Percentiles rank a stretch among this genome's conserved stretches.
Conservation (phyloP, 2,329 filamentous ascomycete species). For the Scytalidium lignicola region DNA sequence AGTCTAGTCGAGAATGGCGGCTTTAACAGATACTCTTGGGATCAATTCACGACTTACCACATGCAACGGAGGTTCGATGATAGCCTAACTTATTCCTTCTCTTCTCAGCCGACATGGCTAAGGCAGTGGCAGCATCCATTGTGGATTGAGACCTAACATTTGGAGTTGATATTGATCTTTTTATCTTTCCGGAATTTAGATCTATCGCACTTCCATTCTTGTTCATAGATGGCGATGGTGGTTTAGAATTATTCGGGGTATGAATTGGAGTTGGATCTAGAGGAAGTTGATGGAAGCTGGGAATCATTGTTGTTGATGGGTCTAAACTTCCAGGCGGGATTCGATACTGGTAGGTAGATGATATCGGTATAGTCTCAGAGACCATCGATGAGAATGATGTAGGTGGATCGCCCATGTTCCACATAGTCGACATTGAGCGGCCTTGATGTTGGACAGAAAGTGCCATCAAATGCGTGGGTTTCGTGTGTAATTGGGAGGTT, state of each 20-base stretch:
- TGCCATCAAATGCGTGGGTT: slow-evolving; percentile 26
- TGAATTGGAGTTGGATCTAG: slow-evolving; percentile 15
- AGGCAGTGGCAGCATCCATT: slow-evolving; percentile 24
- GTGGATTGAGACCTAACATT: slow-evolving; percentile 38
- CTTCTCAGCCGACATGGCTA: slow-evolving; percentile 48
- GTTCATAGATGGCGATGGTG: slow-evolving; percentile 15
- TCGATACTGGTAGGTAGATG: slow-evolving; percentile 27
- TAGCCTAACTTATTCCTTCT: slow-evolving; percentile 91
- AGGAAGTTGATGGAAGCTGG: slow-evolving; percentile 20
- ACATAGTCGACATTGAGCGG: slow-evolving; percentile 24
- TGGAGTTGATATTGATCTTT: slow-evolving; percentile 46
- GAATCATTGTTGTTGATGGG: slow-evolving; percentile 20
- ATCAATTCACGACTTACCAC: slow-evolving; percentile 61
- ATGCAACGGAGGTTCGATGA: slow-evolving; percentile 90
- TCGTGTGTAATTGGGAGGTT: slow-evolving; percentile 12
- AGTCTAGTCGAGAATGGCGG: slow-evolving; percentile 5
- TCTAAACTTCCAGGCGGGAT: slow-evolving; percentile 19
- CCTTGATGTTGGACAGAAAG: slow-evolving; percentile 25
- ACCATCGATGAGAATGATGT: slow-evolving; percentile 17
- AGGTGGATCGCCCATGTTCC: slow-evolving; percentile 23
- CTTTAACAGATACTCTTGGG: slow-evolving; percentile 7
- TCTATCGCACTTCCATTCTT: slow-evolving; percentile 9
- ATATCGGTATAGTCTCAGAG: slow-evolving; percentile 15
- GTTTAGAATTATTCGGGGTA: slow-evolving; percentile 14
- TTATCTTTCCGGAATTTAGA: slow-evolving; percentile 27